Percentiles rank a stretch among this genome's conserved stretches.
Evolutionary conservation across 139 green algal species (phyloP).

Genomic region (Closterium sp.): DNA sequence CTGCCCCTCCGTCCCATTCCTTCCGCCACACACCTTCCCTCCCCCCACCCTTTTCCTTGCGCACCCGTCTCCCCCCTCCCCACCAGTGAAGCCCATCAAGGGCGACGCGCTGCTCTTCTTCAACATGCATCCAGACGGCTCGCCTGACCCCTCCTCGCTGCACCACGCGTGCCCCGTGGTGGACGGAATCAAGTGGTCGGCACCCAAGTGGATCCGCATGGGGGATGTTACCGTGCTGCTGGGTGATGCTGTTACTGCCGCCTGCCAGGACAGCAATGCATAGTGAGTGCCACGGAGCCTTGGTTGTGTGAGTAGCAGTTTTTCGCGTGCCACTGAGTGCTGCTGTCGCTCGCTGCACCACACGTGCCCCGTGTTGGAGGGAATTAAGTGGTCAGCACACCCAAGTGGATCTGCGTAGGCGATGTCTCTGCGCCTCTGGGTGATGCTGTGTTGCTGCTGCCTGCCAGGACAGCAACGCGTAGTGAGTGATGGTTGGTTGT

Average conservation of each 20-base stretch:
- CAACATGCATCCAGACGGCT: slow-evolving; percentile 32
- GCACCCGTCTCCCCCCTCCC: neutral
- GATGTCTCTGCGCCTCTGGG: too few relatives aligned
- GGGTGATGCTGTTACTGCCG: slow-evolving; percentile 37
- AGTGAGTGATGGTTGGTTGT: too few relatives aligned
- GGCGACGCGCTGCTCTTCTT: slow-evolving; percentile 61
- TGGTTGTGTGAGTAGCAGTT: too few relatives aligned
- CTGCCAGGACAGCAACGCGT: too few relatives aligned
- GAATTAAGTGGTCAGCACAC: too few relatives aligned
- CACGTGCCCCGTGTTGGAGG: too few relatives aligned
- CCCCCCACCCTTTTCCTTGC: neutral
- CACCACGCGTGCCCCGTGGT: slow-evolving; percentile 75
- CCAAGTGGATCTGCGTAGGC: too few relatives aligned
- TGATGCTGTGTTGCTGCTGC: too few relatives aligned
- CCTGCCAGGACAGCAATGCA: slow-evolving; percentile 53
- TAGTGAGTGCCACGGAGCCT: neutral
- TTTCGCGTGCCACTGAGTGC: too few relatives aligned
- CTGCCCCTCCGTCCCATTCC: too few relatives aligned
- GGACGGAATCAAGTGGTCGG: slow-evolving; percentile 73
- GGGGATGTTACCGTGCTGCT: slow-evolving; percentile 41
- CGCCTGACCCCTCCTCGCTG: slow-evolving; percentile 36
- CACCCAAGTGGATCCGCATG: slow-evolving; percentile 84
- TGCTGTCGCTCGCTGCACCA: too few relatives aligned
- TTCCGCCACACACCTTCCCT: too few relatives aligned
- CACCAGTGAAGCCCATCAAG: slow-evolving; percentile 55